Base-by-base conservation (phyloP, 2,329 filamentous ascomycete genomes). In the Albifimbria verrucaria region DNA sequence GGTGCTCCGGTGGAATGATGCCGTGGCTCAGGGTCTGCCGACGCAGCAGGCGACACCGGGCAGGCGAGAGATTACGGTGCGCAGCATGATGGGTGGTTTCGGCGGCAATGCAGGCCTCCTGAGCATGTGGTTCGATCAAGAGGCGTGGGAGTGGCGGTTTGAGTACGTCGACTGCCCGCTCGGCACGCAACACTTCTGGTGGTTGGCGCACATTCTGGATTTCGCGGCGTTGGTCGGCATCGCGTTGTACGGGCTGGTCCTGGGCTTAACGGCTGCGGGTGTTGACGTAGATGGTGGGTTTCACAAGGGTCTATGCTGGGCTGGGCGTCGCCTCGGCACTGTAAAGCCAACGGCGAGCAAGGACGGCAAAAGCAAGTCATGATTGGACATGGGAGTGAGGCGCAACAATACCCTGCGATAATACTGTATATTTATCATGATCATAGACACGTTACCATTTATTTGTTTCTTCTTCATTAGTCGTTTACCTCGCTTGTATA, bases 71-170 rank as follows among this genome's bases (percentile, higher is more conserved):
- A 85, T 97, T 58, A 99, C 94, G 0, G 89, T 99, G 2, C 86
- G 92, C 54, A 96, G 91, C 70, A 97, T 99, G 92, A 99, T 99
- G 94, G 94, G 94, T 52, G 89, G 90, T 52, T 99, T 89, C 70
- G 87, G 85, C n/a, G 94, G 94, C 20, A 94, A 97, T 67, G 91
- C 92, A 0, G 94, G 92, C 0, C 77, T 99, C 42, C 72, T 99
- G 41, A 94, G 89, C 56, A 80, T 89, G 1, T 99, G 93, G 93
- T 97, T 93, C 65, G 90, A 97, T 68, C 70, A 81, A 52, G 75
- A 79, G 2, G 70, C 72, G 1, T 86, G 83, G 77, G 83, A 89
- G 67, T 99, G 94, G 94, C 80, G 80, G 58, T 89, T 89, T 59
- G 90, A 93, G 61, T 94, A 94, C 61, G 77, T 76, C 9, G 88